Base-by-base conservation (phyloP, 2,329 filamentous ascomycete species). In the Corynespora cassiicola region DNA sequence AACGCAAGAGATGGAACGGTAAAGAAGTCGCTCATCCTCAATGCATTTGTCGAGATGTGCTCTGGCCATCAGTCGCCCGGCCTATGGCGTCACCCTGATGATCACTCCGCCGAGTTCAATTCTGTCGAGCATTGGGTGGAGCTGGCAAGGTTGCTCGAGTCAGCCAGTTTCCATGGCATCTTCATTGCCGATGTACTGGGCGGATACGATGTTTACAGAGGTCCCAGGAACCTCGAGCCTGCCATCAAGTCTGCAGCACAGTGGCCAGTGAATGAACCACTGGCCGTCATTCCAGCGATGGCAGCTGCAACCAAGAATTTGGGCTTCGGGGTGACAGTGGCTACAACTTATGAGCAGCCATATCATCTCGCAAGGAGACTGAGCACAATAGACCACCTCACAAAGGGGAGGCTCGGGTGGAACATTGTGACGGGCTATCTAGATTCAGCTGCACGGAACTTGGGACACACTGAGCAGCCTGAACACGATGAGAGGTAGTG, bases 121-220 rank as follows among this genome's bases (percentile, higher is more conserved):
- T 50, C 45, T 27, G 38, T 57, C 11, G 28, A 57, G 5, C 51
- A 60, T 24, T 66, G 60, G 61, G 50, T 55, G 9, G 42, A 56
- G 9, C 45, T 68, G 3, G 63, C 63, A 1, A 47, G 61, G 37
- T 41, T 61, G 14, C 50, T 69, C 1, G 65, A 69, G 31, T 47
- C 46, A 7, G 64, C 60, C 0, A 56, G 65, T 20, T 67, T 68
- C 34, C 61, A 68, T 36, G 63, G 57, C 16, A 67, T 70, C 45
- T 70, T 69, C 52, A 66, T 70, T 39, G 66, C 66, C 17, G 66
- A 70, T 39, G 60, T 62, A 7, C 72, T 87, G 67, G 82, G 81
- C 78, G 80, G 80, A 6, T 86, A 87, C 54, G 84, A 87, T 64
- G 82, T 87, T 7, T 87, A 85, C 65, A 80, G 81, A 41, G 77